phyloP scores from a whole-genome alignment of 83 land plant species.

The Thuja plicata region DNA sequence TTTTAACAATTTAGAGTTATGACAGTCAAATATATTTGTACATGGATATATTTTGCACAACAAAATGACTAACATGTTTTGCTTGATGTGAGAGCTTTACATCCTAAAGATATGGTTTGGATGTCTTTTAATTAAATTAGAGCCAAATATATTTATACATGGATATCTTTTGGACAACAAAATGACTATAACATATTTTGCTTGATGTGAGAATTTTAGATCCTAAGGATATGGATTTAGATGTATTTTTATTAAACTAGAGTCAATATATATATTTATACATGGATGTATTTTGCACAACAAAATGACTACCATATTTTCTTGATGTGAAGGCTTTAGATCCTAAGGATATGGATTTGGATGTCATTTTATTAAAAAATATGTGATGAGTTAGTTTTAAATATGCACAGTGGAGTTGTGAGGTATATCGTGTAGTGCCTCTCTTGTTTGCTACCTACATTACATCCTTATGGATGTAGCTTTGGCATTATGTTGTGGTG shows the following conservation, averaged over 20 bases:
- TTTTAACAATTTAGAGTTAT: slow-evolving; percentile 68
- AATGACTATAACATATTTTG: slow-evolving; percentile 89
- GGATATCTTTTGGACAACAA: slow-evolving; percentile 94
- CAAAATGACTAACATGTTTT: slow-evolving; percentile 91
- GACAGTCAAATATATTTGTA: slow-evolving; percentile 86
- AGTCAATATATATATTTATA: slow-evolving; percentile 87
- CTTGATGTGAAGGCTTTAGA: slow-evolving; percentile 88
- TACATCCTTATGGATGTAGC: too few relatives aligned
- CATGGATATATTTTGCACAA: slow-evolving; percentile 94
- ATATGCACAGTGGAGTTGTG: slow-evolving; percentile 76
- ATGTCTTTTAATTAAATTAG: slow-evolving; percentile 31
- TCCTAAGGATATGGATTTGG: slow-evolving; percentile 81
- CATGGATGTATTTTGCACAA: slow-evolving; percentile 95
- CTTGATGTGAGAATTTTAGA: slow-evolving; percentile 89
- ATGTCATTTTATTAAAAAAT: slow-evolving; percentile 31
- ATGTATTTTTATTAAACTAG: slow-evolving; percentile 75
- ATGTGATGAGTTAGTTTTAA: slow-evolving; percentile 69
- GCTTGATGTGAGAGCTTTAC: slow-evolving; percentile 85
- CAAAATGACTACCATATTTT: slow-evolving; percentile 91
- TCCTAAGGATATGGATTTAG: slow-evolving; percentile 96
- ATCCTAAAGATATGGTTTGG: slow-evolving; percentile 83
- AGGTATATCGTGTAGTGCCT: slow-evolving; percentile 56
- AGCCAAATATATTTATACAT: slow-evolving; percentile 87
- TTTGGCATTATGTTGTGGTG: too few relatives aligned
- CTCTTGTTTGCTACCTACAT: too few relatives aligned